Evolutionary conservation across 257 asterid species (phyloP).

Genomic region (Solanum arcanum): DNA sequence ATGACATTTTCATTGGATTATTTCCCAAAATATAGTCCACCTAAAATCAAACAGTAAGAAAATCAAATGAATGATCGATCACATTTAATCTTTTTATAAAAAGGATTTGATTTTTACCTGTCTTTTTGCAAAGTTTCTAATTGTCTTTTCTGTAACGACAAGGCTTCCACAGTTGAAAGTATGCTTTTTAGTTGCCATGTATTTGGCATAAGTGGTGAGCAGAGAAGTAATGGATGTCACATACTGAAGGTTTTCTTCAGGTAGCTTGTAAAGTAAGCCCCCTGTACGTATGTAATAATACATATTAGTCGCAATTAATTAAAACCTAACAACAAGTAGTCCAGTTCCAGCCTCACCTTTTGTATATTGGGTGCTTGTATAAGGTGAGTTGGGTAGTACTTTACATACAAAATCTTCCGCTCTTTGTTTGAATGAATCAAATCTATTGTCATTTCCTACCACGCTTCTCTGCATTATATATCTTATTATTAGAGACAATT

Average conservation of each 20-base stretch:
- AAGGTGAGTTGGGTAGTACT: conserved; percentile 64
- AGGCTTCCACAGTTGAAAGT: conserved; percentile 51
- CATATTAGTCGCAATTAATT: not conserved
- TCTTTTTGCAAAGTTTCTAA: conserved; percentile 37
- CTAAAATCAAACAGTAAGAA: conserved; percentile 8
- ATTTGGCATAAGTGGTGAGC: conserved; percentile 74
- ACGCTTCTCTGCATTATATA: conserved; percentile 33
- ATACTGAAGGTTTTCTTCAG: conserved; percentile 61
- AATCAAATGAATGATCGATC: not conserved
- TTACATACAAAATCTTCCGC: conserved; percentile 70
- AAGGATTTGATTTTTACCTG: conserved; percentile 25
- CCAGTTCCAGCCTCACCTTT: conserved; percentile 18
- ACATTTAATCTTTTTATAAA: not conserved
- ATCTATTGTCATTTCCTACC: conserved; percentile 32
- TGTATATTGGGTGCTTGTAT: conserved; percentile 58
- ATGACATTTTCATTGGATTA: conserved; percentile 73
- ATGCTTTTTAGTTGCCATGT: conserved; percentile 50
- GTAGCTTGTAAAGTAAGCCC: conserved; percentile 60
- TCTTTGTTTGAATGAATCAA: conserved; percentile 31
- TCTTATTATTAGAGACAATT: not conserved
- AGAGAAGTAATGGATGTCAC: conserved; percentile 65
- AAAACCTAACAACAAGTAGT: not conserved
- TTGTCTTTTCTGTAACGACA: conserved; percentile 19
- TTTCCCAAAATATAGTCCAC: conserved; percentile 77
- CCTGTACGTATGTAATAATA: conserved; percentile 12